These are phyloP conservation scores for Thelephora ganbajun DNA, from an alignment of 768 basidiomycete species.

Conservation along the genomic window DNA sequence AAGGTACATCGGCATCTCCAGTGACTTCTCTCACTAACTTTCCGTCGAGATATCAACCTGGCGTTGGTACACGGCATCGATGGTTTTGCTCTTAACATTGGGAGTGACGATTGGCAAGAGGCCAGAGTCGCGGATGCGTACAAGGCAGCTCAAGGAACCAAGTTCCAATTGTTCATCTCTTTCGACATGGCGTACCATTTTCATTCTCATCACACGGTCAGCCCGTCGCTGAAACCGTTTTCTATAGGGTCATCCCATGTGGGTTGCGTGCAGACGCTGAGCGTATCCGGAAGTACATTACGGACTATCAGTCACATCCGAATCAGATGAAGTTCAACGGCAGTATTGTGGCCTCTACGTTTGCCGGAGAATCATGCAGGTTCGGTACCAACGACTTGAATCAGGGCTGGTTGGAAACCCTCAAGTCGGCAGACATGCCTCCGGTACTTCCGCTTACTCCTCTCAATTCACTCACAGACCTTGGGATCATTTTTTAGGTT, in stretches of 20 bases:
- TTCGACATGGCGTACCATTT: constrained; percentile 26
- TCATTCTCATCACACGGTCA: not conserved
- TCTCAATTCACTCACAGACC: not conserved
- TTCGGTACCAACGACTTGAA: constrained; percentile 42
- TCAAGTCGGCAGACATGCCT: constrained; percentile 28
- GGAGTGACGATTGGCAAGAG: constrained; percentile 48
- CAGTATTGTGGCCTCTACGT: constrained; percentile 51
- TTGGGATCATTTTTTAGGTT: constrained; percentile 30
- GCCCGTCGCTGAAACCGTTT: not conserved
- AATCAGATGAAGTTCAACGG: constrained; percentile 39
- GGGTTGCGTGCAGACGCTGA: constrained; percentile 30
- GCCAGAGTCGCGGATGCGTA: constrained; percentile 51
- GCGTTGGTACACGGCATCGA: constrained; percentile 50
- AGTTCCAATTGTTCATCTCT: constrained; percentile 35
- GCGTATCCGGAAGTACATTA: constrained; percentile 38
- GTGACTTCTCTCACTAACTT: not conserved
- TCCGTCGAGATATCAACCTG: constrained; percentile 28
- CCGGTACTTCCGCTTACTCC: not conserved
- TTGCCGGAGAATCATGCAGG: constrained; percentile 52
- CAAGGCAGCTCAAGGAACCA: constrained; percentile 20
- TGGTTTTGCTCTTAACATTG: constrained; percentile 61
- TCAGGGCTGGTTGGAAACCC: constrained; percentile 41
- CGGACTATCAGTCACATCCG: constrained; percentile 36
- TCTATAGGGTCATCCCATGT: constrained; percentile 23
- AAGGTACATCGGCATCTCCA: constrained; percentile 7